Evolutionary conservation across 1,139 yeast genomes (phyloP).

Genomic region (Diutina siamensis): DNA sequence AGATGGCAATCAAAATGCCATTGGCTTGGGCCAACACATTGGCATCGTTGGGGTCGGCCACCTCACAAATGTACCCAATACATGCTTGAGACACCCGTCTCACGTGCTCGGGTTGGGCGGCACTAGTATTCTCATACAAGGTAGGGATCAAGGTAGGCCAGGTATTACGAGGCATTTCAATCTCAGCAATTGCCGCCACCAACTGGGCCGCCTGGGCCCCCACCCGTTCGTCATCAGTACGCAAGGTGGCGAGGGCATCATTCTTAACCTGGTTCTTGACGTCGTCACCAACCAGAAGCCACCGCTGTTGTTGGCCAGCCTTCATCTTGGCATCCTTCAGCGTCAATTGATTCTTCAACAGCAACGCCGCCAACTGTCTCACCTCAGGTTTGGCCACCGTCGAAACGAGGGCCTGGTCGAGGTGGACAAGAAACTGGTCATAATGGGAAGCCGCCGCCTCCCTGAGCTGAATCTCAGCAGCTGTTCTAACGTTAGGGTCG

Average conservation of each 20-base stretch:
- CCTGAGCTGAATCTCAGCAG: conserved; percentile 72
- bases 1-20: conserved; percentile 88
- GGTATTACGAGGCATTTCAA: conserved; percentile 76
- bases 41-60: conserved; percentile 77
- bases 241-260: conserved; percentile 51
- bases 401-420: conserved; percentile 56
- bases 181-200: conserved; percentile 92
- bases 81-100: conserved; percentile 82
- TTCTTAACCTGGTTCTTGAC: conserved; percentile 58
- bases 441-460: conserved; percentile 69
- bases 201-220: conserved; percentile 88
- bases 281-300: conserved; percentile 46
- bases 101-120: conserved; percentile 51
- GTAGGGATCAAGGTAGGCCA: conserved; percentile 83
- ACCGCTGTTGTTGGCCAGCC: conserved; percentile 44
- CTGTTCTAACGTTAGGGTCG: conserved; percentile 59
- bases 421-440: conserved; percentile 54
- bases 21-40: conserved; percentile 77
- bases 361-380: conserved; percentile 84
- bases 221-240: conserved; percentile 62
- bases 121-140: conserved; percentile 66
- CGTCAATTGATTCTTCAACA: conserved; percentile 75
- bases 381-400: conserved; percentile 69
- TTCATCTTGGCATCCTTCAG: conserved; percentile 55
- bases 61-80: conserved; percentile 92